Evolutionary conservation across 352 stramenopile genomes (phyloP).

Genomic region (Thraustotheca clavata): DNA sequence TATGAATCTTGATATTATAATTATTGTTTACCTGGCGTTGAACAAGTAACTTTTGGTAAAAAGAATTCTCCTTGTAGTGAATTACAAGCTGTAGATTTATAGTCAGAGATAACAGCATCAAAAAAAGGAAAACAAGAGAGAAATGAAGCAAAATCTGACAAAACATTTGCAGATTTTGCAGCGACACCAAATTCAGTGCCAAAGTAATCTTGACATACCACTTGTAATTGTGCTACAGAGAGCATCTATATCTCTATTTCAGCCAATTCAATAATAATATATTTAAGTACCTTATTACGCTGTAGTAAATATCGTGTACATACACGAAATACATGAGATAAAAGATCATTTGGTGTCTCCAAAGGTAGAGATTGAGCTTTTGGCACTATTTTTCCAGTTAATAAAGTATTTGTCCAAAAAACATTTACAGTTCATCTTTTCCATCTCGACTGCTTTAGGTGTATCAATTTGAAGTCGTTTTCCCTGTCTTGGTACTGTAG

Average conservation of each 20-base stretch:
- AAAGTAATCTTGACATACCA: background rate
- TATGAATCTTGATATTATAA: too few relatives aligned
- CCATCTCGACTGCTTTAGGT: background rate
- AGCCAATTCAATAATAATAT: background rate
- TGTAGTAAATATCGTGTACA: slow-evolving; percentile 5
- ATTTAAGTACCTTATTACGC: slow-evolving; percentile 6
- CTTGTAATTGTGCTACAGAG: slow-evolving; percentile 4
- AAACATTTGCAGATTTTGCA: background rate
- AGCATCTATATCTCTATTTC: background rate
- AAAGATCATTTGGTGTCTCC: background rate
- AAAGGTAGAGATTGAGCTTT: background rate
- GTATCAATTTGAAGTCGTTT: background rate
- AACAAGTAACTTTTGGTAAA: background rate
- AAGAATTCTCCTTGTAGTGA: background rate
- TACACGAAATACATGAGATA: slow-evolving; percentile 15
- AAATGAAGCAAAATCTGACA: background rate
- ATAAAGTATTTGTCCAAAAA: too few relatives aligned
- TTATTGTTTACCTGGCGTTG: background rate
- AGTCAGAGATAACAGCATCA: background rate
- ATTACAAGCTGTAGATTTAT: background rate
- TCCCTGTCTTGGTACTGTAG: background rate
- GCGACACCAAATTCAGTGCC: background rate
- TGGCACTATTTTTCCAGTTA: background rate
- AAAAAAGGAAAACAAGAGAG: background rate
- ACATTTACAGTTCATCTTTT: background rate